phyloP scores from a whole-genome alignment of 2,329 filamentous ascomycete species.

The Colletotrichum melonis region DNA sequence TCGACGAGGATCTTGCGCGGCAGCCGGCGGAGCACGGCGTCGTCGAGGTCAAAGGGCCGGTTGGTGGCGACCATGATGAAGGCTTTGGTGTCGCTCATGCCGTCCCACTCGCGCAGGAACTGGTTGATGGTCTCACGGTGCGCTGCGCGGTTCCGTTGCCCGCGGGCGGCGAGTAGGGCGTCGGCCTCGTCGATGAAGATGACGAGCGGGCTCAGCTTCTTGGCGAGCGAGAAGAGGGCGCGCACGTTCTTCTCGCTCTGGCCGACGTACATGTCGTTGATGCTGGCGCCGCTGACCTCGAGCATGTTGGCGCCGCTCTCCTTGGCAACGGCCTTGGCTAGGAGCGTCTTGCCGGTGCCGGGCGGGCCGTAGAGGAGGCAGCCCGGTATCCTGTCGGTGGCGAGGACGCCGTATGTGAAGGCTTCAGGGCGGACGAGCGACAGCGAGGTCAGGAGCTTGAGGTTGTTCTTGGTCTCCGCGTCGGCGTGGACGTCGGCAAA shows the following conservation, averaged over 20 bases:
- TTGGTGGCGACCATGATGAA: conserved; percentile 99
- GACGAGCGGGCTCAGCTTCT: conserved; percentile 90
- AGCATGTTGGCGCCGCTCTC: conserved; percentile 79
- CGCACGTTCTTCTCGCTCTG: conserved; percentile 97
- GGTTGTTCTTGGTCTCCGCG: conserved; percentile 82
- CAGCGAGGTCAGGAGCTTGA: conserved; percentile 89
- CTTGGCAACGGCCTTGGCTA: conserved; percentile 77
- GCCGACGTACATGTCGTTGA: conserved; percentile 97
- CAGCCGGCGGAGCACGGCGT: conserved; percentile 82
- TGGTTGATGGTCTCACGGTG: conserved; percentile 96
- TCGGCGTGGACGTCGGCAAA: conserved; percentile 90
- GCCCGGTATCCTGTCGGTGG: conserved; percentile 90
- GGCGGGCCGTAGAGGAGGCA: conserved; percentile 90
- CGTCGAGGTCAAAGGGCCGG: conserved; percentile 92
- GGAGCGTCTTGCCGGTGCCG: conserved; percentile 79
- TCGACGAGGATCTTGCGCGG: conserved; percentile 80
- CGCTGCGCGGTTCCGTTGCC: conserved; percentile 73
- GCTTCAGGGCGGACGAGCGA: conserved; percentile 90
- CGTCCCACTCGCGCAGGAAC: conserved; percentile 97
- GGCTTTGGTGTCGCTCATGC: conserved; percentile 82
- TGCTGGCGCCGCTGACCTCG: conserved; percentile 88
- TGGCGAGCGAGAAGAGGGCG: conserved; percentile 90
- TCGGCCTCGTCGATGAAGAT: conserved; percentile 99
- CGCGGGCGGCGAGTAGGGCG: conserved; percentile 85
- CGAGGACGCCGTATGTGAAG: conserved; percentile 95